Evolutionary conservation across 108 stramenopile genomes (phyloP).

Genomic region (Discostella pseudostelligera): DNA sequence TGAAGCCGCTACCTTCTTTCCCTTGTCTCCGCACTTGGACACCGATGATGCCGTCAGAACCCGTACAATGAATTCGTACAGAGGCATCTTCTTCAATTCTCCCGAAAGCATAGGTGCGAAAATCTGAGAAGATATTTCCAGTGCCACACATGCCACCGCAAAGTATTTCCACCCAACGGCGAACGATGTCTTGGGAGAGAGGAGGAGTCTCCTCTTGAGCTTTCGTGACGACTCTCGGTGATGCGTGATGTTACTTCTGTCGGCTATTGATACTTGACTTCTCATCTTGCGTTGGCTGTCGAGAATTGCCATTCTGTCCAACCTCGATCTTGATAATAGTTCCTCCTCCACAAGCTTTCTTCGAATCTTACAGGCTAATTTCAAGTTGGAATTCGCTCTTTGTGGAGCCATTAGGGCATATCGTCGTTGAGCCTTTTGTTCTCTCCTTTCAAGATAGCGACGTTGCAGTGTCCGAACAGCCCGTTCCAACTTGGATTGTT

Average conservation of each 20-base stretch:
- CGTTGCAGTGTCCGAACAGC: constrained; percentile 62
- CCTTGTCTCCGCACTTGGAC: constrained; percentile 11
- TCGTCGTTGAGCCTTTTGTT: constrained; percentile 34
- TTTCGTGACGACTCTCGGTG: constrained; percentile 27
- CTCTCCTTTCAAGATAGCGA: constrained; percentile 43
- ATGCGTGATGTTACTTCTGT: constrained; percentile 38
- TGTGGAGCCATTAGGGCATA: constrained; percentile 28
- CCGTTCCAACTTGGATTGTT: constrained; percentile 29
- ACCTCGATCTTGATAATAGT: constrained; percentile 5
- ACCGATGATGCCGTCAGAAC: constrained; percentile 25
- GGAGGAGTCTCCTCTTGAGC: constrained; percentile 45
- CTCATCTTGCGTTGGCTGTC: constrained; percentile 34
- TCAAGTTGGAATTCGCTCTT: constrained; percentile 20
- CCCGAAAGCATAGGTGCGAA: constrained; percentile 56
- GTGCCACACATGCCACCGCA: constrained; percentile 52
- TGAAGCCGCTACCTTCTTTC: constrained; percentile 9
- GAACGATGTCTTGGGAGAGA: constrained; percentile 78
- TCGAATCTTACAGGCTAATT: constrained; percentile 22
- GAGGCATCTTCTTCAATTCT: constrained; percentile 46
- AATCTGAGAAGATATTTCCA: constrained; percentile 55
- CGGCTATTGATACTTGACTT: constrained; percentile 55
- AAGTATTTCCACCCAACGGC: constrained; percentile 66
- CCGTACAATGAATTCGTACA: constrained; percentile 26
- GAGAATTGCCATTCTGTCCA: constrained; percentile 28
- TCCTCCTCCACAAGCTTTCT: constrained; percentile 39